Evolutionary conservation across 768 basidiomycete species (phyloP), one percentile per base, ranked within the genome.

Genomic region (Holtermanniella nyarrowii): DNA sequence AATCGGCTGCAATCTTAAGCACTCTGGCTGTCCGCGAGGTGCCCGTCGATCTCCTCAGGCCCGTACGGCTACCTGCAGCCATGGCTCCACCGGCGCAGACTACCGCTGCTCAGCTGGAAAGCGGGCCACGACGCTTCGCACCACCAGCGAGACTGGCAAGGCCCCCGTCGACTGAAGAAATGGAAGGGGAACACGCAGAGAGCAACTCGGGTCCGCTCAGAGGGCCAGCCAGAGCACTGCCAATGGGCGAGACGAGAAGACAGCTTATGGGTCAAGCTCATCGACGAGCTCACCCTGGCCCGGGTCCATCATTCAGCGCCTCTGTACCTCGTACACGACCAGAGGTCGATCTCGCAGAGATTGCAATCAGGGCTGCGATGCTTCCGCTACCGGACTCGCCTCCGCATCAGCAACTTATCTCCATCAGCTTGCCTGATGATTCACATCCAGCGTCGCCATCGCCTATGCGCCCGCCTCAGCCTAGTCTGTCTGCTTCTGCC

Each of bases 201-300:
- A n/a, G 42, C 56, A 39, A 23, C 50, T 21, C n/a, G 48, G 44
- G 46, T 46, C 23, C 39, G 26, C 3, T 27, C 37, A 5, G 42
- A 26, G 3, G 53, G 42, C n/a, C 25, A 52, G 10, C 42, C 46
- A 3, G 54, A 52, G 27, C 48, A 37, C 7, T 37, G 31, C 31
- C 31, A 37, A 37, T 37, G 31, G 31, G 31, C 7, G 31, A 37
- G 16, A 7, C 31, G 10, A 7, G 58, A n/a, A 43, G 42, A 23
- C 26, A 48, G n/a, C 18, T 18, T 5, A 42, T 66, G 16, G 65
- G 65, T 39, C 60, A 61, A 39, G 60, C 65, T 21, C 59, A 61
- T 26, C 27, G 62, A 27, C 31, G 65, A 37, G 58, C 62, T 7
- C 57, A 60, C 24, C 61, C 58, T 39, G 62, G 60, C 16, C 45